Base-by-base conservation (phyloP, 257 asterid species). In the Solanum okadae region DNA sequence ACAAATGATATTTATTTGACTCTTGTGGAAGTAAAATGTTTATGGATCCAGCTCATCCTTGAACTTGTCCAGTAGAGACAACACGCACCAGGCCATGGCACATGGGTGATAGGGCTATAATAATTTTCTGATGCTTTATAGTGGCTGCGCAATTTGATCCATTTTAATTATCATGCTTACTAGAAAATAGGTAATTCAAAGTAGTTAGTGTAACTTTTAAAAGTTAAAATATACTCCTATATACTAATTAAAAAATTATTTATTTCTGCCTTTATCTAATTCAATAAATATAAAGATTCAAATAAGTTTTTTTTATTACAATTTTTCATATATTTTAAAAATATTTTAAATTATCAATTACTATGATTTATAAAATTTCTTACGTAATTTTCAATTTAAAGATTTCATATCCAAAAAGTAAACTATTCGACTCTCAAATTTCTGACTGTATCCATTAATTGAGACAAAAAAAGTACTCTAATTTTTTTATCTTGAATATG, bases 71-170 rank as follows among this genome's bases (percentile, higher is more conserved):
- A 71, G 20, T 6, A 71, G 2, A 31, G 40, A 31, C 40, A 71
- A 8, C 35, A 27, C 10, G 10, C 22, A 13, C 75, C 40, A 16
- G n/a, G 40, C 13, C 6, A 71, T 71, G 14, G 3, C n/a, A 20
- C 77, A 31, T 16, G 40, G 23, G 77, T 31, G 1, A 15, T 29
- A 1, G 75, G 12, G 4, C n/a, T 3, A 15, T 70, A 22, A 8
- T 33, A 29, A 29, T 59, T 1, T 20, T 56, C 5, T 56, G 67
- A 3, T 16, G 38, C 4, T 33, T 27, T 6, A 18, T 1, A 70
- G 76, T 5, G 5, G 38, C 23, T 3, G n/a, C 1, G 3, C 23
- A 0, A 70, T 70, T 29, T 0, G 0, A 3, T 6, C 0, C 0
- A 13, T 27, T 13, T 67, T 27, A 3, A 14, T 13, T 68, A 68